A percentile compares a stretch with the other conserved stretches of the same genome.
phyloP scores from a whole-genome alignment of 305 asterid genomes.

The Rubia balearica region DNA sequence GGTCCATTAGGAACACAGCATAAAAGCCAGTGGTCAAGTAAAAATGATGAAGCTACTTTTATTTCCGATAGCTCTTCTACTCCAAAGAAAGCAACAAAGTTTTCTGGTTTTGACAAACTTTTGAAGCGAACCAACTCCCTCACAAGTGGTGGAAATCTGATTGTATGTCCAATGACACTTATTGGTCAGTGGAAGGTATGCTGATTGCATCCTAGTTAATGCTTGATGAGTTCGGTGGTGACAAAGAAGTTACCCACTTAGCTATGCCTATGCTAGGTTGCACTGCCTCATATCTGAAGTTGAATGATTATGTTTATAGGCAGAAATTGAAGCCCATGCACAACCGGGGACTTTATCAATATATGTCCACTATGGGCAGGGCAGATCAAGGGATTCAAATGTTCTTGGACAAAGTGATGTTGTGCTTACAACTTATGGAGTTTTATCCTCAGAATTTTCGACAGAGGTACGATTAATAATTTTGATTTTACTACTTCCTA shows the following conservation, averaged over 20 bases:
- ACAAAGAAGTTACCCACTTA: constrained; percentile 13
- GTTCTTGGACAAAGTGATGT: constrained; percentile 73
- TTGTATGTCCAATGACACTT: constrained; percentile 94
- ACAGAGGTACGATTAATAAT: constrained; percentile 49
- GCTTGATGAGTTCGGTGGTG: constrained; percentile 20
- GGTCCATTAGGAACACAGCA: constrained; percentile 42
- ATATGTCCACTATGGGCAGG: constrained; percentile 89
- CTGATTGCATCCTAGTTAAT: constrained; percentile 13
- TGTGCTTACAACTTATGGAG: constrained; percentile 93
- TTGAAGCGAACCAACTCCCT: constrained; percentile 46
- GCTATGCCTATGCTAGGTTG: constrained; percentile 10
- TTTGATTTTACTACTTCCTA: constrained; percentile 5
- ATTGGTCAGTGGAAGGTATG: constrained; percentile 98
- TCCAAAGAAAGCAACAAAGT: constrained; percentile 43
- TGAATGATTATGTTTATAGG: constrained; percentile 37
- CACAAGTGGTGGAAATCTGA: constrained; percentile 76
- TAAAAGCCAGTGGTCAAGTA: constrained; percentile 36
- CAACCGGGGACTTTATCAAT: constrained; percentile 68
- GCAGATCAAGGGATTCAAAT: constrained; percentile 78
- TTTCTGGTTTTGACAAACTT: constrained; percentile 61
- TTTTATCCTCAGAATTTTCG: constrained; percentile 81
- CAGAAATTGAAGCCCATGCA: constrained; percentile 90
- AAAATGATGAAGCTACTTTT: constrained; percentile 33
- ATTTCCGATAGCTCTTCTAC: constrained; percentile 45
- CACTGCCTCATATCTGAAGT: constrained; percentile 10